Base-by-base conservation (phyloP, 345 rosid species). In the Lumnitzera littorea region DNA sequence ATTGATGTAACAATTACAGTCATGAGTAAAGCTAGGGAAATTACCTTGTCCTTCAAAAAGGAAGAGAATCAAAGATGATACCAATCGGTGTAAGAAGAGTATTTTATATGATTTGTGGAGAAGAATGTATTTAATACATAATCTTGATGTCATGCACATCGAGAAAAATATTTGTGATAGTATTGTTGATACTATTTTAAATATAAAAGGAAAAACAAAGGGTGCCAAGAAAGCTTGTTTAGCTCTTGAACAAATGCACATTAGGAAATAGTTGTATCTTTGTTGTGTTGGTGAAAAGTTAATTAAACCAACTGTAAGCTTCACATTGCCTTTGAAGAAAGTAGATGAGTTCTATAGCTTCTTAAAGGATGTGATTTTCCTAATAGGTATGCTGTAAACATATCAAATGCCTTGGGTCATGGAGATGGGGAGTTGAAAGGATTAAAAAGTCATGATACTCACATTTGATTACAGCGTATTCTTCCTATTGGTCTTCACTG, bases 381-480 rank as follows among this genome's bases (percentile, higher is more conserved):
- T 7, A 9, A 36, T 36, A 9, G 43, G 7, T 36, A 36, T 27
- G 31, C 0, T 36, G 43, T 6, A 13, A 60, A 60, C 23, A 43
- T 61, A 24, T 48, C 49, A 2, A 56, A 29, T 13, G 23, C 53
- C 29, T 48, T 63, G 0, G 52, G 53, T 5, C 1, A 1, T 0
- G 48, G 43, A 0, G 16, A 46, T 1, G 14, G 0, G 2, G 58
- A 52, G 20, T 27, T 57, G 9, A 9, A 2, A 0, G 12, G 48
- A 3, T 2, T 56, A 3, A 69, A 62, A 15, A 51, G 55, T 13
- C 63, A 69, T 29, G 61, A 70, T 53, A 53, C 51, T 24, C 69
- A 64, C 51, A 20, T 58, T 13, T 36, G 59, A 5, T 11, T 66
- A 20, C 64, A 58, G 17, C 20, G 51, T 14, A n/a, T 69, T 4